Base-by-base conservation (phyloP, 345 rosid species). In the Syzygium aqueum region DNA sequence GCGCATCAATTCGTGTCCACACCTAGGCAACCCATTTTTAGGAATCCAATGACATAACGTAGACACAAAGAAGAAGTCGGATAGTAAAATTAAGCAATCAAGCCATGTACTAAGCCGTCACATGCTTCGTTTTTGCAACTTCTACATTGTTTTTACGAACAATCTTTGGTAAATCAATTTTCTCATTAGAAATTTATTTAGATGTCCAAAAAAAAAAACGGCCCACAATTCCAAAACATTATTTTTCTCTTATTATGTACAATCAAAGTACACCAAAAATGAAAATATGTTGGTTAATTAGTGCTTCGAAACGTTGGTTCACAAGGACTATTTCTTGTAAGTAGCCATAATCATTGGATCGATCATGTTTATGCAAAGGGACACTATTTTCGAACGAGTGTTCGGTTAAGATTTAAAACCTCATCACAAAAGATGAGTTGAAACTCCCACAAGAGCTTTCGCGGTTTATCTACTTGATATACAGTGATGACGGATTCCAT, bases 321-420 rank as follows among this genome's bases (percentile, higher is more conserved):
- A 2, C 3, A 1, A 1, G 3, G 21, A 19, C 3, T 33, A 5
- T 33, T 8, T 9, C 6, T 0, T 4, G 17, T 17, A 0, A 19
- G 46, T 17, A 16, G 59, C 12, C 43, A 22, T 28, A 1, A 28
- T 65, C 16, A 33, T 65, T 4, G 77, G 77, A 73, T 73, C 8
- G 19, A 37, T 73, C 46, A 1, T 19, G 82, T 19, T 73, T 73
- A 73, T 19, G 13, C 49, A 73, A 73, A 33, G 51, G 73, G 49
- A 33, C 8, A 30, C 16, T 43, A 43, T 43, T 43, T 43, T 43
- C 46, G 7, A 0, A 43, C 46, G 6, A 43, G 46, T 43, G 7
- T 43, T 43, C 7, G 1, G 46, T 43, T 43, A 43, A 43, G 46
- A 43, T 6, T 43, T 43, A 6, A 43, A 43, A 43, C 7, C 46